Percentiles rank a stretch among this genome's conserved stretches.
Evolutionary conservation across 2,329 filamentous ascomycete genomes (phyloP).

Genomic region (Thermoascus crustaceus): DNA sequence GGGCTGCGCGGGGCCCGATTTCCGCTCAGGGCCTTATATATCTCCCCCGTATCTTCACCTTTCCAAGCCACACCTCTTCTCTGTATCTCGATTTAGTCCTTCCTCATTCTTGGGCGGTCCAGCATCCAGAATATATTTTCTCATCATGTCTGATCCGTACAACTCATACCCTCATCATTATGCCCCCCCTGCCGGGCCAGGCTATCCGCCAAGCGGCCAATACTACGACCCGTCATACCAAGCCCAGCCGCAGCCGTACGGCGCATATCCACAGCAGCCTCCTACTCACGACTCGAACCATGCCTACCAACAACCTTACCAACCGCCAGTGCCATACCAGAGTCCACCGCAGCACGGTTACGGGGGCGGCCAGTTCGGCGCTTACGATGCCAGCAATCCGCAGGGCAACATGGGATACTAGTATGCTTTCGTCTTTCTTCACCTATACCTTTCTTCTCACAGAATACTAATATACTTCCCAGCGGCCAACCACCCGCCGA

Average conservation of each 20-base stretch:
- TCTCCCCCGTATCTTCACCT: too few species aligned
- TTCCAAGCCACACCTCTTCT: too few species aligned
- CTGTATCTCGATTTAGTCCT: too few species aligned
- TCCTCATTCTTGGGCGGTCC: too few species aligned
- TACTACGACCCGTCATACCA: slow-evolving; percentile 10
- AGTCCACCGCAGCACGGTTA: slow-evolving; percentile 41
- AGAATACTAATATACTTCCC: not conserved
- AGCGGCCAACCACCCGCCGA: not conserved
- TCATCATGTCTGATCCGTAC: slow-evolving; percentile 46
- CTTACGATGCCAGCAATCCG: slow-evolving; percentile 25
- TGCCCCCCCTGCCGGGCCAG: too few species aligned
- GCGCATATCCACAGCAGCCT: slow-evolving; percentile 23
- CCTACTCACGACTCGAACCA: slow-evolving; percentile 19
- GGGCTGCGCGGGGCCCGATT: too few species aligned
- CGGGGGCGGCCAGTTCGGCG: slow-evolving; percentile 24
- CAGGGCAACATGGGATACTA: slow-evolving; percentile 30
- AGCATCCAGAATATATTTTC: not conserved
- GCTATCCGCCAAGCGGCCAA: slow-evolving; percentile 19
- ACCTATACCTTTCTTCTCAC: not conserved
- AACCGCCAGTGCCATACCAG: slow-evolving; percentile 22
- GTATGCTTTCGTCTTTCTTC: slow-evolving; percentile 10
- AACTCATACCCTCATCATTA: slow-evolving; percentile 36
- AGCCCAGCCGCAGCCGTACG: slow-evolving; percentile 6
- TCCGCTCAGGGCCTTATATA: too few species aligned
- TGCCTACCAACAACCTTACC: slow-evolving; percentile 21